Evolutionary conservation across 192 early-diverging fungal genomes (phyloP).

Genomic region (Diversispora epigaea): DNA sequence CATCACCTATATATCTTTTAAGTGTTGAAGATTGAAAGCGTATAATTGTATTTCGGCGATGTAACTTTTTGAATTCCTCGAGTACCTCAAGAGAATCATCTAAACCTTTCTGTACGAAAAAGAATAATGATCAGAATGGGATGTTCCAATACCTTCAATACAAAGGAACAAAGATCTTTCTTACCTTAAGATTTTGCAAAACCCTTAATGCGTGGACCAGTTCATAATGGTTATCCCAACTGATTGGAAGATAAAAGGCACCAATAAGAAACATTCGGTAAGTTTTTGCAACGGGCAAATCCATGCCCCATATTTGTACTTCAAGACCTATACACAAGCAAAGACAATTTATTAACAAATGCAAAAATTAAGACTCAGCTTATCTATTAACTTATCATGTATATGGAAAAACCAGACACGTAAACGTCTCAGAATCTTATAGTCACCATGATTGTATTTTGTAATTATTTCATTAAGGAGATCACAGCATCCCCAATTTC

Average conservation of each 20-base stretch:
- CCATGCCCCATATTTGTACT: slow-evolving; percentile 19
- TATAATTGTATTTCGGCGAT: slow-evolving; percentile 17
- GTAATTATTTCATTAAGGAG: slow-evolving; percentile 9
- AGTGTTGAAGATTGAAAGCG: slow-evolving; percentile 15
- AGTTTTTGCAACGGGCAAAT: not conserved
- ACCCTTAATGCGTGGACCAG: not conserved
- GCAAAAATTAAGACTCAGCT: not conserved
- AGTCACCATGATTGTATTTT: not conserved
- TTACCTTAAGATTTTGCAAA: slow-evolving; percentile 10
- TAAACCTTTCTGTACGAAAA: not conserved
- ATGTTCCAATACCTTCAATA: not conserved
- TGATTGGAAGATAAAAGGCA: not conserved
- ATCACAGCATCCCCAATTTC: not conserved
- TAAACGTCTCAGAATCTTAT: slow-evolving; percentile 3
- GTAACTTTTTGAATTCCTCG: slow-evolving; percentile 17
- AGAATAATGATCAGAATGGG: not conserved
- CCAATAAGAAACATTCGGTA: slow-evolving; percentile 24
- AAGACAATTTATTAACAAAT: slow-evolving; percentile 1
- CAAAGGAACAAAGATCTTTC: not conserved
- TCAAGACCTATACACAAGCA: slow-evolving; percentile 15
- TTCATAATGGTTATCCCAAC: slow-evolving; percentile 17
- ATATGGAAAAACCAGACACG: slow-evolving; percentile 12
- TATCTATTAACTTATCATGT: slow-evolving; percentile 8
- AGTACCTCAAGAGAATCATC: not conserved
- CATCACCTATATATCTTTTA: slow-evolving; percentile 18